A percentile compares a stretch with the other conserved stretches of the same genome.
These are phyloP conservation scores for Phlyctochytrium planicorne DNA, from an alignment of 192 early-diverging fungal species.

Conservation along the genomic window DNA sequence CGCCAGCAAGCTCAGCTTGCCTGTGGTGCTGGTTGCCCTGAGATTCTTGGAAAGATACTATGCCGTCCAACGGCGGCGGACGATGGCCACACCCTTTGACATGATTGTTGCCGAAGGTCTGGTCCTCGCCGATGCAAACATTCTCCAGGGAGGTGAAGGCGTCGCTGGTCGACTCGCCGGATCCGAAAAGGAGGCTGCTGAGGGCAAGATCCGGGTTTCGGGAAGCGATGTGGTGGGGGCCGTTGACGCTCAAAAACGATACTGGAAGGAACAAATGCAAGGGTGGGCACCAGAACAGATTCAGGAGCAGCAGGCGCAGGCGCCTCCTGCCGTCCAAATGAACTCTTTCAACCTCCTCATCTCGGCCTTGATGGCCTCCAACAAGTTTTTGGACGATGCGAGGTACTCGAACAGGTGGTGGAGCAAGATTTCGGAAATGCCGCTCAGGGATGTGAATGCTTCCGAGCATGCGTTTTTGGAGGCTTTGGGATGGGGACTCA, in stretches of 20 bases:
- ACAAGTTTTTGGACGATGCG: slow-evolving; percentile 83
- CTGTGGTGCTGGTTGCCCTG: slow-evolving; percentile 5
- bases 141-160: neutral
- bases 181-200: neutral
- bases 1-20: slow-evolving; percentile 9
- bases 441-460: slow-evolving; percentile 73
- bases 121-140: neutral
- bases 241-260: neutral
- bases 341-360: slow-evolving; percentile 74
- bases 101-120: neutral
- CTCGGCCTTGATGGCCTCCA: slow-evolving; percentile 77
- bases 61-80: neutral
- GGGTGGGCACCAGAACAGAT: neutral
- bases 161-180: neutral
- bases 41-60: slow-evolving; percentile 1
- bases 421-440: slow-evolving; percentile 76
- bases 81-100: neutral
- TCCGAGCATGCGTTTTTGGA: slow-evolving; percentile 79
- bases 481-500: slow-evolving; percentile 50
- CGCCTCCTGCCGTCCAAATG: too few species aligned
- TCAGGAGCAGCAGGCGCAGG: neutral
- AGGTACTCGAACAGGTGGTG: slow-evolving; percentile 83
- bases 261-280: neutral
- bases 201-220: too few species aligned
- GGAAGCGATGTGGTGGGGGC: neutral